phyloP scores from a whole-genome alignment of 805 yeast species.

The Lipomyces spencermartinsiae region DNA sequence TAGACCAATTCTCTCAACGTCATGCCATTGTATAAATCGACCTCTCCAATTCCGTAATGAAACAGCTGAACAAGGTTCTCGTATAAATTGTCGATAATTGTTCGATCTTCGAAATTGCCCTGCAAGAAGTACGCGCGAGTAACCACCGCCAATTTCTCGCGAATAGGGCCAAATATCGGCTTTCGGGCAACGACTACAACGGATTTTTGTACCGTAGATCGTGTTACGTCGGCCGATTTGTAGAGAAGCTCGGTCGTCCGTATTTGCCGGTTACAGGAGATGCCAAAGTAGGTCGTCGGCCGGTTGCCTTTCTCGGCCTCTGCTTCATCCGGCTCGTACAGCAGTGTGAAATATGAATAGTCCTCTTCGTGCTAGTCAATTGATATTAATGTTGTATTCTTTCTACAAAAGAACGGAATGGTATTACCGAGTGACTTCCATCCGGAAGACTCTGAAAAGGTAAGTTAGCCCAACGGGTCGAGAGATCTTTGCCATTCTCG shows the following conservation, averaged over 20 bases:
- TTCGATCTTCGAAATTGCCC: conserved; percentile 71
- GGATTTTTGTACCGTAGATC: conserved; percentile 91
- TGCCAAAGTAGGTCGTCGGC: conserved; percentile 82
- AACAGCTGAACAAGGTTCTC: conserved; percentile 57
- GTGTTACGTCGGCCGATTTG: conserved; percentile 67
- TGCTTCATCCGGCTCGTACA: conserved; percentile 56
- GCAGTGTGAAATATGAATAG: conserved; percentile 84
- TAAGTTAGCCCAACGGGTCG: conserved; percentile 76
- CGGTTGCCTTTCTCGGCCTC: conserved; percentile 11
- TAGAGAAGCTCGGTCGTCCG: conserved; percentile 63
- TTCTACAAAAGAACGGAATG: not conserved
- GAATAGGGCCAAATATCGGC: conserved; percentile 84
- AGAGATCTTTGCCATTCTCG: conserved; percentile 48
- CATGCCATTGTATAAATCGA: conserved; percentile 74
- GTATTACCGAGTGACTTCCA: conserved; percentile 74
- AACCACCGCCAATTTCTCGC: conserved; percentile 87
- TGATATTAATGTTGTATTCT: not conserved
- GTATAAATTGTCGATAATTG: conserved; percentile 70
- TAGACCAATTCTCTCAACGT: conserved; percentile 69
- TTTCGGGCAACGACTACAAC: conserved; percentile 83
- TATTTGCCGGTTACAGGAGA: conserved; percentile 89
- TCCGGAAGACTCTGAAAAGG: conserved; percentile 97
- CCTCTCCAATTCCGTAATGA: conserved; percentile 52
- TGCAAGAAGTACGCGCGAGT: conserved; percentile 87
- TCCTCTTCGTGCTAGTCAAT: conserved; percentile 73